Base-by-base conservation (phyloP, 108 stramenopile genomes). In the Bacterosira constricta region DNA sequence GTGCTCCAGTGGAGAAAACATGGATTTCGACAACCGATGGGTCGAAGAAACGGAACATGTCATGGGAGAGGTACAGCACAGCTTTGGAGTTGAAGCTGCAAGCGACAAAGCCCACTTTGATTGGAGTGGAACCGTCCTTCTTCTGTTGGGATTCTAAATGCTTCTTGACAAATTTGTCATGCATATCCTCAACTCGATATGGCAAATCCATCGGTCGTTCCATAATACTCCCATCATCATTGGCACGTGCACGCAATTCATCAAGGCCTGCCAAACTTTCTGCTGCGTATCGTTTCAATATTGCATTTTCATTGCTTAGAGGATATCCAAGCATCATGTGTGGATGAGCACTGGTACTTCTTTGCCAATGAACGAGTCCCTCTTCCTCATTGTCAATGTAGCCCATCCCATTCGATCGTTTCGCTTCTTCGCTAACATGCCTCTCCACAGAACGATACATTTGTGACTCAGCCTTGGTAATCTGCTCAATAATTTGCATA, bases 11-110 rank as follows among this genome's bases (percentile, higher is more conserved):
- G 38, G 86, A 86, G 69, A 93, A 93, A 38, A 91, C 81, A 63
- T 93, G 92, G 44, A 93, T 77, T 70, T 93, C 92, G 47, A 93
- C 85, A 30, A 80, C 58, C 8, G 73, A 66, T 0, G 75, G 76
- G 73, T 91, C 88, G 65, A 90, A 93, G 69, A 93, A 93, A 13
- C 90, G 88, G 80, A 93, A 93, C 66, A 93, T 89, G 65, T 93
- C 92, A 30, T 93, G 90, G 10, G 88, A 90, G 39, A 93, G 68
- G 62, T 85, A 91, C n/a, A 93, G 65, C 25, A 93, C 92, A 9
- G 92, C 92, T 63, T 90, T 93, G 49, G 89, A 87, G 36, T 93
- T 93, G 85, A 93, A 90, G 10, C 88, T 88, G 36, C 75, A 71
- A n/a, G 85, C 77, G 7, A 93, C 90, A 76, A 93, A 89, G 13